Conservation (phyloP, 2,329 filamentous ascomycete species). For the Grosmannia clavigera region DNA sequence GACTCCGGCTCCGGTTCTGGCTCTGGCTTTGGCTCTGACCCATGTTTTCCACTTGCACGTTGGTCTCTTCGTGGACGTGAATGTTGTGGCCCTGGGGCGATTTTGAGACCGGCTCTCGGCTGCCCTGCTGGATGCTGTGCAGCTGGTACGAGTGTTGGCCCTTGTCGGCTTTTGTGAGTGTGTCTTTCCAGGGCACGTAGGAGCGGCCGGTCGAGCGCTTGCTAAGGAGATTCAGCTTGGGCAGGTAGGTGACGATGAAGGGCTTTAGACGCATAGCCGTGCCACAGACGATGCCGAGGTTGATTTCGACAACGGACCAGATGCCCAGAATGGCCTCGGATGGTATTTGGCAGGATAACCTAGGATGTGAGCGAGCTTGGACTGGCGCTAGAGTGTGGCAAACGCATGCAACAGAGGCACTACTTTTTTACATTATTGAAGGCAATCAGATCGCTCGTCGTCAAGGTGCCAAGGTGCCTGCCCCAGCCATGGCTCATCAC, state of each 20-base stretch:
- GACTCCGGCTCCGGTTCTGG: too few species aligned
- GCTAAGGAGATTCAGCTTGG: not conserved
- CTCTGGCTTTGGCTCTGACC: not conserved
- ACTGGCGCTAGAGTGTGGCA: too few species aligned
- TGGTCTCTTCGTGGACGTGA: not conserved
- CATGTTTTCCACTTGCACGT: not conserved
- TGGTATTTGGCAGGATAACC: not conserved
- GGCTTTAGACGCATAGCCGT: not conserved
- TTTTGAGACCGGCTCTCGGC: not conserved
- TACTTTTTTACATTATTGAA: not conserved
- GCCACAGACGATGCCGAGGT: not conserved
- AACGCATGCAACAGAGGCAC: not conserved
- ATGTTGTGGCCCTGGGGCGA: not conserved
- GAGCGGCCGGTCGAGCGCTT: not conserved
- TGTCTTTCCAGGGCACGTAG: not conserved
- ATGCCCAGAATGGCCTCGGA: not conserved
- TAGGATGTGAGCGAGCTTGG: not conserved
- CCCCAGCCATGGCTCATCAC: not conserved
- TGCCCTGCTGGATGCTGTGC: not conserved
- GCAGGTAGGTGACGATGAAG: not conserved
- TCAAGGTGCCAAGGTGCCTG: not conserved
- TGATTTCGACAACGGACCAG: not conserved
- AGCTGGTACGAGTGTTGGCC: not conserved
- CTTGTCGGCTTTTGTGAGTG: not conserved
- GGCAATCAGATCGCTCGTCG: not conserved